phyloP scores from a whole-genome alignment of 805 yeast genomes.

The Teunomyces funiuensis region DNA sequence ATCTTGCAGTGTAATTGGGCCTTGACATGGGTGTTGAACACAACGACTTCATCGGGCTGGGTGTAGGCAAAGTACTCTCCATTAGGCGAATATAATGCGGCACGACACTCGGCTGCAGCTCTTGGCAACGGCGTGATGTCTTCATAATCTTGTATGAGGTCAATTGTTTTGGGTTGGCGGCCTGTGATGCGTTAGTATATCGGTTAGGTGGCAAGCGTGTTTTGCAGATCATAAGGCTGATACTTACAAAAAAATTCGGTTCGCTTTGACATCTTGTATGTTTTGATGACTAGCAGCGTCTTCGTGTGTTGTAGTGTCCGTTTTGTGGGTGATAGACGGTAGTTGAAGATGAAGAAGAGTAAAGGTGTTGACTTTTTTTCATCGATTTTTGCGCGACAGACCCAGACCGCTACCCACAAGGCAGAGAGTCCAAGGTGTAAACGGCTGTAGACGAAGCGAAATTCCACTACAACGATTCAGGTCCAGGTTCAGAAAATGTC shows the following conservation, averaged over 20 bases:
- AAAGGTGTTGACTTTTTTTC: constrained; percentile 4
- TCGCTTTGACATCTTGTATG: constrained; percentile 30
- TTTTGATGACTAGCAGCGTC: background rate
- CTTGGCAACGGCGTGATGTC: constrained; percentile 36
- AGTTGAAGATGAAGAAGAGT: constrained; percentile 2
- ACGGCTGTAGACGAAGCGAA: no score
- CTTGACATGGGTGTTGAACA: constrained; percentile 58
- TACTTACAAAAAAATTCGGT: constrained; percentile 43
- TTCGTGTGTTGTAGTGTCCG: background rate
- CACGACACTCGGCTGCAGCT: constrained; percentile 53
- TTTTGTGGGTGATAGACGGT: background rate
- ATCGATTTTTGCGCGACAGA: constrained; percentile 5
- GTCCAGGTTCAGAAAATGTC: no score
- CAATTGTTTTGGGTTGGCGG: constrained; percentile 28
- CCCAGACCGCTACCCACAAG: background rate
- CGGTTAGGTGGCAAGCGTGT: background rate
- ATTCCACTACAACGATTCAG: background rate
- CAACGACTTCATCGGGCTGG: constrained; percentile 58
- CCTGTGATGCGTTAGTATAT: constrained; percentile 23
- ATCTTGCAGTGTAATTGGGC: constrained; percentile 44
- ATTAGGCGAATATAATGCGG: constrained; percentile 63
- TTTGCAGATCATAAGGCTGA: background rate
- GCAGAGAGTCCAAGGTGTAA: no score
- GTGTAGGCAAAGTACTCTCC: constrained; percentile 74
- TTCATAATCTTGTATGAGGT: constrained; percentile 31